Conservation (phyloP, 2,329 filamentous ascomycete genomes). For the Fusarium sp. region DNA sequence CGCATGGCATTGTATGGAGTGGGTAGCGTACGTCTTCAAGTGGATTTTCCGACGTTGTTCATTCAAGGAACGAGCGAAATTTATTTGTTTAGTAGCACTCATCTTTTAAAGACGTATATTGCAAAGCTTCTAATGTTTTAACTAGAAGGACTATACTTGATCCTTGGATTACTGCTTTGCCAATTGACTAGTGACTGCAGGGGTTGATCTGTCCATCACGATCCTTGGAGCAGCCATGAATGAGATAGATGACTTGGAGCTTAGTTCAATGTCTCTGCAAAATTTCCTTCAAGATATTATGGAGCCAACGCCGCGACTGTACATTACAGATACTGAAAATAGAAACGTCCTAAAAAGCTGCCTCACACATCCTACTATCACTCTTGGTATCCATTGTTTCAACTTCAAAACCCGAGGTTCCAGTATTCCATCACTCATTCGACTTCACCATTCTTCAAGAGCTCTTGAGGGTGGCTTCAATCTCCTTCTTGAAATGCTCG, state of each 20-base stretch:
- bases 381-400: slow-evolving; percentile 40
- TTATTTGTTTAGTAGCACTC: slow-evolving; percentile 1
- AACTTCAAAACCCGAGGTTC: slow-evolving; percentile 17
- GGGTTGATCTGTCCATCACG: not conserved
- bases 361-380: slow-evolving; percentile 7
- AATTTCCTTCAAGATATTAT: slow-evolving; percentile 38
- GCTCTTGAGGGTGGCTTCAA: slow-evolving; percentile 54
- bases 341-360: slow-evolving; percentile 23
- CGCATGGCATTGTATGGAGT: slow-evolving; percentile 33
- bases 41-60: slow-evolving; percentile 10
- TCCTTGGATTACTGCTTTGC: no score
- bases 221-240: slow-evolving; percentile 21
- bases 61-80: not conserved
- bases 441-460: slow-evolving; percentile 24
- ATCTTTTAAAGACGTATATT: slow-evolving; percentile 12
- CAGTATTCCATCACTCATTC: slow-evolving; percentile 9
- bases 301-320: slow-evolving; percentile 42
- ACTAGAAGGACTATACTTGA: no score
- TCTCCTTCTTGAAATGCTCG: slow-evolving; percentile 61
- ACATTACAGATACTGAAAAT: slow-evolving; percentile 39
- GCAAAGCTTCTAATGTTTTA: not conserved
- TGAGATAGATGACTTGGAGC: slow-evolving; percentile 19
- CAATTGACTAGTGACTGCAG: no score
- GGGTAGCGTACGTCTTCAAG: slow-evolving; percentile 20
- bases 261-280: slow-evolving; percentile 24